Evolutionary conservation across 1,139 yeast genomes (phyloP), one percentile per base, ranked within the genome.

Genomic region (Candida dubliniensis): DNA sequence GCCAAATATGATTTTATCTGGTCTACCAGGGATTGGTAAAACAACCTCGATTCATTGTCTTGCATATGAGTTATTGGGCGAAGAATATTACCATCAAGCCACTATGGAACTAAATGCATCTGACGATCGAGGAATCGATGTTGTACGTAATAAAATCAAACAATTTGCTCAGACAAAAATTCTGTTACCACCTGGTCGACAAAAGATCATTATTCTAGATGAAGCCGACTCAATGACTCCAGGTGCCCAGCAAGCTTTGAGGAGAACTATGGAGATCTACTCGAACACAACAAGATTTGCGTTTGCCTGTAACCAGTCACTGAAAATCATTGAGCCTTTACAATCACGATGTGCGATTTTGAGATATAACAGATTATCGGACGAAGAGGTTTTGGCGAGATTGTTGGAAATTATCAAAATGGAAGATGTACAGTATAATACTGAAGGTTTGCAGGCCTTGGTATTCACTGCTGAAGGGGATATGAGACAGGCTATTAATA

Each of bases 151-250:
- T 49, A 70, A 73, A 48, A 74, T 74, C 58, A 74, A 74, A 52
- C 76, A 71, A 50, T 74, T 74, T 66, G 79, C 79, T 3, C 98
- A 91, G 60, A 91, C 93, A 55, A 91, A 88, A 61, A 93, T 74
- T 46, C 68, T 59, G 63, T 63, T 74, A 49, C 79, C 79, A 3
- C 73, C 74, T 9, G 78, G 34, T 3, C 13, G 34, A 32, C 97
- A 93, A 59, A 93, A 93, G 73, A 87, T 93, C 48, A 79, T 93
- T 51, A 90, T 91, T 44, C 69, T 91, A 50, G 98, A 91, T 64
- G 98, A 91, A 64, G 98, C 97, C 0, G 98, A 93, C 61, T 87
- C 96, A n/a, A 88, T 93, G 91, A 93, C 99, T 0, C 91, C 97
- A 0, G 97, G 96, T 39, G 99, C 99, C 0, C 99, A 93, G 64